These are phyloP conservation scores for Erodium maritimum DNA, from an alignment of 345 rosid genomes.

Conservation along the genomic window DNA sequence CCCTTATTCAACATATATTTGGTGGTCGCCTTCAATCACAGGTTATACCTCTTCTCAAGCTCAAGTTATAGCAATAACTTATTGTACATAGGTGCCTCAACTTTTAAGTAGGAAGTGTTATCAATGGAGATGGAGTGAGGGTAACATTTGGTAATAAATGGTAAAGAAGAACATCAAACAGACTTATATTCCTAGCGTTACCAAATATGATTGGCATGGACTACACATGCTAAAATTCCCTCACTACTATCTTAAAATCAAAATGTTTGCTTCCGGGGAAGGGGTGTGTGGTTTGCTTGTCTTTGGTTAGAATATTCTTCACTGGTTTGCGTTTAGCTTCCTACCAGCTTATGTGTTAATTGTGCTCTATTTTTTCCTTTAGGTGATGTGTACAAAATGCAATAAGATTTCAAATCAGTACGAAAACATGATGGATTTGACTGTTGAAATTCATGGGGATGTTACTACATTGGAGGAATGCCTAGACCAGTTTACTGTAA, in stretches of 20 bases:
- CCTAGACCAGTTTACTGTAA: constrained; percentile 72
- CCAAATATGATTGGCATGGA: too few relatives aligned
- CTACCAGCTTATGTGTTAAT: constrained; percentile 3
- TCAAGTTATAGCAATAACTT: too few relatives aligned
- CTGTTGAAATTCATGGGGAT: constrained; percentile 91
- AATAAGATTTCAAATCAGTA: constrained; percentile 62
- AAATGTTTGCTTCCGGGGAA: too few relatives aligned
- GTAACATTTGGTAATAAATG: too few relatives aligned
- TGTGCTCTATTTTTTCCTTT: constrained; percentile 5
- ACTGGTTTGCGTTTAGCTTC: neutral
- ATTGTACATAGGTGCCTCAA: too few relatives aligned
- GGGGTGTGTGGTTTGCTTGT: neutral
- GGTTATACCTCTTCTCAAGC: constrained; percentile 31
- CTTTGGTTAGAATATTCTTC: too few relatives aligned
- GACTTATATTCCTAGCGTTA: too few relatives aligned
- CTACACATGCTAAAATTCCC: too few relatives aligned
- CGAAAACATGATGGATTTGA: constrained; percentile 98
- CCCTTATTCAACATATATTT: constrained; percentile 82
- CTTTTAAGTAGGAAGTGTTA: too few relatives aligned
- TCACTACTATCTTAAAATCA: too few relatives aligned
- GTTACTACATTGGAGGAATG: constrained; percentile 88
- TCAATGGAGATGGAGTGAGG: too few relatives aligned
- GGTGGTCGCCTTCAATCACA: constrained; percentile 92
- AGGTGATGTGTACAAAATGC: constrained; percentile 80
- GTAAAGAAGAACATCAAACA: too few relatives aligned